phyloP scores from a whole-genome alignment of 2,329 filamentous ascomycete species.

The Cercospora sesami region DNA sequence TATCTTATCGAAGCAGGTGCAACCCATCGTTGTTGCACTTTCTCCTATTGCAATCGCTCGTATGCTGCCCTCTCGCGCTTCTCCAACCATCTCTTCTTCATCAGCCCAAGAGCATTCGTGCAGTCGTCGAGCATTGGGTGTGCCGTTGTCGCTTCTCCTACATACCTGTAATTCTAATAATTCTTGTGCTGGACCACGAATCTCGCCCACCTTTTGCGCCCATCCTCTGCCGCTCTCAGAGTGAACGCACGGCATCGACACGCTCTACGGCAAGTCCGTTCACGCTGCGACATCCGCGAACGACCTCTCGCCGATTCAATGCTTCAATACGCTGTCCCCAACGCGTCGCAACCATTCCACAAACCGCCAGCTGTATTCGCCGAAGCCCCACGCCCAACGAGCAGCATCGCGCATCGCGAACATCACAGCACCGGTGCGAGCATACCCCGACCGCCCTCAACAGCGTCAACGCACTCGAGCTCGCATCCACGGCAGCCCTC shows the following conservation, averaged over 20 bases:
- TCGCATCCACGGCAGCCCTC: conserved; percentile 15
- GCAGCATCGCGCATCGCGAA: conserved; percentile 16
- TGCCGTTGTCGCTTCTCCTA: not conserved
- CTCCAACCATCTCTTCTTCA: not conserved
- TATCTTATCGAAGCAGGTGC: conserved; percentile 8
- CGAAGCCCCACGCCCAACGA: conserved; percentile 17
- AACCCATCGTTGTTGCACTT: not conserved
- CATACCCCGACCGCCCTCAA: conserved; percentile 56
- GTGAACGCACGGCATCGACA: not conserved
- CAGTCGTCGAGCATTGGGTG: not conserved
- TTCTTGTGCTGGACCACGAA: not conserved
- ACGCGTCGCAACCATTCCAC: conserved; percentile 28
- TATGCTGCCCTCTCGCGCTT: not conserved
- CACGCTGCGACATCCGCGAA: not conserved
- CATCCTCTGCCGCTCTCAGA: not conserved
- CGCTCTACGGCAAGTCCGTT: not conserved
- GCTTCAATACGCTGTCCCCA: conserved; percentile 47
- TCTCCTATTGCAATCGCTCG: conserved; percentile 5
- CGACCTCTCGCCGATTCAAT: conserved; percentile 49
- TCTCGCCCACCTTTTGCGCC: not conserved
- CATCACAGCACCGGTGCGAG: conserved; percentile 45
- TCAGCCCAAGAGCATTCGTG: not conserved
- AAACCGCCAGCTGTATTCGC: conserved; percentile 26
- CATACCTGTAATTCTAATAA: conserved; percentile 1
- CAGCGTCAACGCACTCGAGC: conserved; percentile 51